Evolutionary conservation across 805 yeast species (phyloP).

Genomic region (Starmerella sirachaensis): DNA sequence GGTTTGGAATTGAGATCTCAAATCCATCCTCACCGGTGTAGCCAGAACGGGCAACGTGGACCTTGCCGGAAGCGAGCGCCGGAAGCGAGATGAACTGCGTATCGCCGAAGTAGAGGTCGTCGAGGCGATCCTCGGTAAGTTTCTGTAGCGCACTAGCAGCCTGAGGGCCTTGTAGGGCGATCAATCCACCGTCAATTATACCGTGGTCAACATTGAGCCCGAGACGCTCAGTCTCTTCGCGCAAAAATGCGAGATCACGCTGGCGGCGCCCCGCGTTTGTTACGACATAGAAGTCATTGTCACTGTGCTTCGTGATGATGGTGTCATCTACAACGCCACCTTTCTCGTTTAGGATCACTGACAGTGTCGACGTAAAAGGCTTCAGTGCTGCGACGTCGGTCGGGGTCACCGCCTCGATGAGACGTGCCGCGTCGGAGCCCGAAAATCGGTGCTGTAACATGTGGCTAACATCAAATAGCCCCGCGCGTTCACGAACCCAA

Average conservation of each 20-base stretch:
- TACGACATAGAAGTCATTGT: conserved; percentile 65
- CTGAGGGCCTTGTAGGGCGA: conserved; percentile 90
- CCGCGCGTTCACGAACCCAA: conserved; percentile 83
- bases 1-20: conserved; percentile 66
- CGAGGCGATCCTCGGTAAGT: conserved; percentile 47
- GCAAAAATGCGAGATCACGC: conserved; percentile 59
- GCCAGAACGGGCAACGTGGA: conserved; percentile 88
- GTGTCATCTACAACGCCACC: conserved; percentile 94
- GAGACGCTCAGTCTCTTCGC: conserved; percentile 37
- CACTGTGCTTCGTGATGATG: conserved; percentile 71
- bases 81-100: conserved; percentile 37
- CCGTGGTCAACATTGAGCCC: conserved; percentile 30
- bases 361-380: conserved; percentile 54
- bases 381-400: conserved; percentile 54
- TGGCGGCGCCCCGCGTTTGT: conserved; percentile 93
- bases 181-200: conserved; percentile 55
- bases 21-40: conserved; percentile 99
- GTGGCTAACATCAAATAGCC: conserved; percentile 92
- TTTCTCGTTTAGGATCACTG: conserved; percentile 57
- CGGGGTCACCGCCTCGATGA: conserved; percentile 78
- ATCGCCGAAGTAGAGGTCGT: conserved; percentile 62
- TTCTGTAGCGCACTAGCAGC: conserved; percentile 58
- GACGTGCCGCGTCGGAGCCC: conserved; percentile 55
- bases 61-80: conserved; percentile 28
- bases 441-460: conserved; percentile 81